These are phyloP conservation scores for Auxenochlorella protothecoides DNA, from an alignment of 139 green algal species.

Conservation along the genomic window DNA sequence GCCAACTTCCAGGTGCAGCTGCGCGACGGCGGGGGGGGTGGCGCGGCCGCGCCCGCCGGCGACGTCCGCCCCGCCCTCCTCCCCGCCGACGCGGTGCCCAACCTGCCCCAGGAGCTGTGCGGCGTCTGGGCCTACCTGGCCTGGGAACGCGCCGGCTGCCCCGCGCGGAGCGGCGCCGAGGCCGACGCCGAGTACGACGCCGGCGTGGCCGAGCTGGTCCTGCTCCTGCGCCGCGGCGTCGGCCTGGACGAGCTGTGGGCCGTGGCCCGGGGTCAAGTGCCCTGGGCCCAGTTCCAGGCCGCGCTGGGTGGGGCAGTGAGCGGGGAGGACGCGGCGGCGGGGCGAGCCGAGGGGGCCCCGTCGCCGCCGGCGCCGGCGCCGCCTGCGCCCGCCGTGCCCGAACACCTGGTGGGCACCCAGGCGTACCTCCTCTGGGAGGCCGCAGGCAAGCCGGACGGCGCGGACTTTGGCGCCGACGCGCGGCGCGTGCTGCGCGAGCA, in stretches of 20 bases:
- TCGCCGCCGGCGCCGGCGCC: constrained; percentile 1
- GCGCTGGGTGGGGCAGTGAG: background rate
- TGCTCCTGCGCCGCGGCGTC: constrained; percentile 34
- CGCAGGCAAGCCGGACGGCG: constrained; percentile 65
- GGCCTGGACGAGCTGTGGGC: constrained; percentile 60
- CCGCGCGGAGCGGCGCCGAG: constrained; percentile 25
- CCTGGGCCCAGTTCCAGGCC: background rate
- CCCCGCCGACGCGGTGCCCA: constrained; percentile 18
- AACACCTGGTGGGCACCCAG: constrained; percentile 48
- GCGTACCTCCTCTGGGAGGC: constrained; percentile 81
- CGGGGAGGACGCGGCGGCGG: background rate
- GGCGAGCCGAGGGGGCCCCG: background rate
- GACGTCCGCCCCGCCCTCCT: constrained; percentile 10
- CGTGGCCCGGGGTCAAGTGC: constrained; percentile 50
- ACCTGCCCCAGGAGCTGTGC: constrained; percentile 78
- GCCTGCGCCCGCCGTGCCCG: background rate
- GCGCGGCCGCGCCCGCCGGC: background rate
- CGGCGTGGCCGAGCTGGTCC: constrained; percentile 43
- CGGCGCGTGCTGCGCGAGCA: constrained; percentile 37
- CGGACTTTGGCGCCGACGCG: constrained; percentile 50
- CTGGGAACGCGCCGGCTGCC: constrained; percentile 75
- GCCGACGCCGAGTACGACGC: background rate
- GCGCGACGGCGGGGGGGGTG: constrained; percentile 1
- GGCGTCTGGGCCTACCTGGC: constrained; percentile 92
- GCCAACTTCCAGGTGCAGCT: constrained; percentile 80